Evolutionary conservation across 2,329 filamentous ascomycete species (phyloP).

Genomic region (Aureobasidium melanogenum): DNA sequence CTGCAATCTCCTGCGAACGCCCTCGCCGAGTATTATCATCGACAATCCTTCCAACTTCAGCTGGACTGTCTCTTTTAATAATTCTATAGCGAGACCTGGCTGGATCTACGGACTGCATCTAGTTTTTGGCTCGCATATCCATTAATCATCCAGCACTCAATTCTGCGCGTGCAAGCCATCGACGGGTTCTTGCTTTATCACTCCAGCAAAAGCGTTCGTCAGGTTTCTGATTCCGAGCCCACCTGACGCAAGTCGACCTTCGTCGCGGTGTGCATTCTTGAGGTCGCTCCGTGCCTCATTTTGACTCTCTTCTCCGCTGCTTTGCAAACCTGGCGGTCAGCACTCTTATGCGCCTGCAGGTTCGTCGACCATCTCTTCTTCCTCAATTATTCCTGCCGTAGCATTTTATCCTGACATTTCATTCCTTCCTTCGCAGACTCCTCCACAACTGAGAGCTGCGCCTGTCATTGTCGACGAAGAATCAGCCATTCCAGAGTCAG

Average conservation of each 20-base stretch:
- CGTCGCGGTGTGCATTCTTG: slow-evolving; percentile 26
- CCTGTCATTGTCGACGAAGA: slow-evolving; percentile 28
- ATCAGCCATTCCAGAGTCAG: slow-evolving; percentile 24
- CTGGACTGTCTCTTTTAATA: slow-evolving; percentile 15
- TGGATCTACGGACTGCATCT: slow-evolving; percentile 4
- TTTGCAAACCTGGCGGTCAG: slow-evolving; percentile 22
- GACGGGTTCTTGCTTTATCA: slow-evolving; percentile 25
- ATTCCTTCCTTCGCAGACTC: neutral
- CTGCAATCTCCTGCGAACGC: slow-evolving; percentile 32
- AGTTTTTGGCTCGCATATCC: slow-evolving; percentile 4
- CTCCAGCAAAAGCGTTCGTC: slow-evolving; percentile 17
- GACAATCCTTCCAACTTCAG: slow-evolving; percentile 17
- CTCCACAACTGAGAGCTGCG: slow-evolving; percentile 12
- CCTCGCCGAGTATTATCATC: slow-evolving; percentile 23
- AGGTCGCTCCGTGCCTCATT: slow-evolving; percentile 9
- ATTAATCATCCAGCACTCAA: neutral
- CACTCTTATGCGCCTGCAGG: slow-evolving; percentile 28
- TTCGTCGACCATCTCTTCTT: slow-evolving; percentile 18
- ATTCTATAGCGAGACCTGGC: slow-evolving; percentile 12
- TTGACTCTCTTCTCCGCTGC: slow-evolving; percentile 15
- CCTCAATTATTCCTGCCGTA: neutral
- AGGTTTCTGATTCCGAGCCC: slow-evolving; percentile 14
- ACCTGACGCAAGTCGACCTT: slow-evolving; percentile 13
- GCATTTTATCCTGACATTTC: slow-evolving; percentile 14
- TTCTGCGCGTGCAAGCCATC: slow-evolving; percentile 13